Conservation (phyloP, 306 rosid genomes). For the Purshia tridentata region DNA sequence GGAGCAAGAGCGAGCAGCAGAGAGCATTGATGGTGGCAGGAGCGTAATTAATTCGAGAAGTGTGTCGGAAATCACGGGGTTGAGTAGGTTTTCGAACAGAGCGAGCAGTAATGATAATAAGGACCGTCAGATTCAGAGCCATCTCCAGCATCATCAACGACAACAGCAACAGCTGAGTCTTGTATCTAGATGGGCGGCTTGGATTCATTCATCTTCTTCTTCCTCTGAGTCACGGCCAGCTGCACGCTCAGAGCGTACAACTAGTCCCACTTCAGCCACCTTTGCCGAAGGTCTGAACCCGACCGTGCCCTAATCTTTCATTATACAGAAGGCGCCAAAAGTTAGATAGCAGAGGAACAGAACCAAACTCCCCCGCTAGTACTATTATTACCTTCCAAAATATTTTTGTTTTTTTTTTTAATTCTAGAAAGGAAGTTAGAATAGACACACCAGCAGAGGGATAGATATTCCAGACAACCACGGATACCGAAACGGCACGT, state of each 20-base stretch:
- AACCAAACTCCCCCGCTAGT: neutral
- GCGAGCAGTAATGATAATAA: slow-evolving; percentile 1
- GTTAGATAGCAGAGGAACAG: neutral
- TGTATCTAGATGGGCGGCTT: slow-evolving; percentile 49
- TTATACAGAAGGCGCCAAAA: neutral
- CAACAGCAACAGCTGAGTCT: slow-evolving; percentile 34
- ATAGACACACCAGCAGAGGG: neutral
- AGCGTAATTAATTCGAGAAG: slow-evolving; percentile 56
- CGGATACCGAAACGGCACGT: slow-evolving; percentile 13
- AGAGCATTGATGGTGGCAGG: slow-evolving; percentile 34
- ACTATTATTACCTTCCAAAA: too few species aligned
- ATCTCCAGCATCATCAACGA: slow-evolving; percentile 18
- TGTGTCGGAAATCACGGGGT: slow-evolving; percentile 80
- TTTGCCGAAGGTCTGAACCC: too few species aligned
- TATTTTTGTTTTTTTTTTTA: neutral
- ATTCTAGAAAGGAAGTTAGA: neutral
- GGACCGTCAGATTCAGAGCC: neutral
- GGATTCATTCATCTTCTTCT: slow-evolving; percentile 26
- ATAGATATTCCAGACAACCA: slow-evolving; percentile 16
- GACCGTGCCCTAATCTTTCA: neutral
- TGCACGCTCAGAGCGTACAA: slow-evolving; percentile 26
- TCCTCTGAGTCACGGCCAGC: slow-evolving; percentile 33
- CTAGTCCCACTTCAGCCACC: neutral
- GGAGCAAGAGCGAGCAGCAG: slow-evolving; percentile 31
- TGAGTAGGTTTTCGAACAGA: slow-evolving; percentile 50